These are phyloP conservation scores for Sordariomycetes sp. DNA, from an alignment of 2,329 filamentous ascomycete genomes.

Conservation along the genomic window DNA sequence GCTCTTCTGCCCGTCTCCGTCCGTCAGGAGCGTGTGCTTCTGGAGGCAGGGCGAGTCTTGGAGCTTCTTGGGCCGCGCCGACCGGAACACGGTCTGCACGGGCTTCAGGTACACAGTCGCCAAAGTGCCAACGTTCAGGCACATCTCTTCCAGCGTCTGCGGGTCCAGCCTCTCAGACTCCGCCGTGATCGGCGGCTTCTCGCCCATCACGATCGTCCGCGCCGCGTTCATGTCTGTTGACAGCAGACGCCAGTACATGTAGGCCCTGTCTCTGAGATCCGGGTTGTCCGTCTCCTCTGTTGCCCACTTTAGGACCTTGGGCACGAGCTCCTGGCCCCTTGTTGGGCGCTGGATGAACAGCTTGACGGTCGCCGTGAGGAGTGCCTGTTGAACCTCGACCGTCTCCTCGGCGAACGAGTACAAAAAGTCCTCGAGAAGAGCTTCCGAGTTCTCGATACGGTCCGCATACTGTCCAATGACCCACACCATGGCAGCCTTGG, in stretches of 20 bases:
- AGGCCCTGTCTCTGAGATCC: slow-evolving; percentile 87
- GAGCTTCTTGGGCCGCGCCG: slow-evolving; percentile 69
- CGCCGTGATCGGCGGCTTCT: slow-evolving; percentile 91
- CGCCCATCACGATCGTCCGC: slow-evolving; percentile 87
- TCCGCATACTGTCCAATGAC: slow-evolving; percentile 98
- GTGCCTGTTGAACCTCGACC: slow-evolving; percentile 86
- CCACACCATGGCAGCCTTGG: slow-evolving; percentile 98
- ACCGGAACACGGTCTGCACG: slow-evolving; percentile 92
- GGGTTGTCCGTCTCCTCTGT: slow-evolving; percentile 99
- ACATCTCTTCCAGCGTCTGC: slow-evolving; percentile 89
- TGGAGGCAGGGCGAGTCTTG: slow-evolving; percentile 80
- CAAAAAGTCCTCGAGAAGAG: slow-evolving; percentile 86
- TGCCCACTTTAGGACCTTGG: slow-evolving; percentile 94
- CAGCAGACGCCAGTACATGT: slow-evolving; percentile 98
- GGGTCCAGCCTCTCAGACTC: slow-evolving; percentile 93
- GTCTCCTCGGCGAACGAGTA: slow-evolving; percentile 91
- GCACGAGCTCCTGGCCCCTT: slow-evolving; percentile 86
- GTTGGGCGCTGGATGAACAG: slow-evolving; percentile 95
- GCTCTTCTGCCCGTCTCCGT: slow-evolving; percentile 45
- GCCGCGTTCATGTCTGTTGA: slow-evolving; percentile 85
- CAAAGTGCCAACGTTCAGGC: slow-evolving; percentile 87
- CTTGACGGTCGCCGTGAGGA: slow-evolving; percentile 94
- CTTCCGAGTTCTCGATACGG: slow-evolving; percentile 93
- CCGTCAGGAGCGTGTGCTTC: slow-evolving; percentile 49
- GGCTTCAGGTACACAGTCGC: slow-evolving; percentile 97